These are phyloP conservation scores for Taiozyma sp. DNA, from an alignment of 1,139 yeast species.

Conservation along the genomic window DNA sequence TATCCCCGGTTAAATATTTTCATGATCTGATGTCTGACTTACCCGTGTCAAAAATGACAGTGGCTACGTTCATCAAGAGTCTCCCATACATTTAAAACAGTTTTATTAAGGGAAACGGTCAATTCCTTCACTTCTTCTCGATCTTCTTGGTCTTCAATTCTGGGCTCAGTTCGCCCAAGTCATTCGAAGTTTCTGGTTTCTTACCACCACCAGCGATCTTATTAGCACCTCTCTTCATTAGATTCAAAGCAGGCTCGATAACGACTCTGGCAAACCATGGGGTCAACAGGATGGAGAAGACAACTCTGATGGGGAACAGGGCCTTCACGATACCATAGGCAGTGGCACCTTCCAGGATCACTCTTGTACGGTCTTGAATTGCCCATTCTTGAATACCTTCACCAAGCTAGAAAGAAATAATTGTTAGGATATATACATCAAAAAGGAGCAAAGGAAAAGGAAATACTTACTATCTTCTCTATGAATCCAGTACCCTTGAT, in stretches of 20 bases:
- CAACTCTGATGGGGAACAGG: conserved; percentile 54
- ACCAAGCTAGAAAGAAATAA: conserved; percentile 14
- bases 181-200: conserved; percentile 16
- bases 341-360: conserved; percentile 81
- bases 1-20: no score
- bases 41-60: no score
- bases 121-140: not conserved
- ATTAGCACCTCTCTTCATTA: conserved; percentile 5
- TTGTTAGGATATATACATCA: conserved; percentile 6
- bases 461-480: conserved; percentile 36
- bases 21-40: no score
- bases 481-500: conserved; percentile 58
- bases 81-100: no score
- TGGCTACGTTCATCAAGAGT: no score
- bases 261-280: conserved; percentile 65
- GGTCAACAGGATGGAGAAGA: conserved; percentile 52
- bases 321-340: conserved; percentile 78
- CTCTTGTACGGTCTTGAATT: conserved; percentile 48
- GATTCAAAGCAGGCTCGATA: conserved; percentile 40
- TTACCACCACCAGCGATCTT: conserved; percentile 16
- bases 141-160: not conserved
- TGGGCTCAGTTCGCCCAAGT: conserved; percentile 25
- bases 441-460: no score
- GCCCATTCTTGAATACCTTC: conserved; percentile 32
- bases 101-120: no score